These are phyloP conservation scores for Lachancea kluyveri DNA, from an alignment of 805 yeast genomes.

Conservation along the genomic window DNA sequence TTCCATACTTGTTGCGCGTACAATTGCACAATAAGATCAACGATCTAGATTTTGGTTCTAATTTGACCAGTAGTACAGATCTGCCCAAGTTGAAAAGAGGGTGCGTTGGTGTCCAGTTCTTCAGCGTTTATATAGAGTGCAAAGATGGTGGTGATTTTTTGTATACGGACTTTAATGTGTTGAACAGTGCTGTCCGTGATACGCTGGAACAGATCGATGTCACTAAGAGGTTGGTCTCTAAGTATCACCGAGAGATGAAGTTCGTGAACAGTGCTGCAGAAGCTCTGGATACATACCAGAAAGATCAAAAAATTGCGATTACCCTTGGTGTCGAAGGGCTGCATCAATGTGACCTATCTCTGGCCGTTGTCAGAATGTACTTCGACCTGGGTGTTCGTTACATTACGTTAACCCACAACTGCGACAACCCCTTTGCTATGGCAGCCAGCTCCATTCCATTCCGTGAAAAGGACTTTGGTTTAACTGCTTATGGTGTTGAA, in stretches of 20 bases:
- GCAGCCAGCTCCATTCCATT: conserved; percentile 44
- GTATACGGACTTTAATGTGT: conserved; percentile 40
- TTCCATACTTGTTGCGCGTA: conserved; percentile 43
- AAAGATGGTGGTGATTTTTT: conserved; percentile 33
- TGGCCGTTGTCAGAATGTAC: conserved; percentile 44
- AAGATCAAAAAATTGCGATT: conserved; percentile 35
- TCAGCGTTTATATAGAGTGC: conserved; percentile 44
- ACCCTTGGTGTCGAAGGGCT: conserved; percentile 50
- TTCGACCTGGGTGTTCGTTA: conserved; percentile 47
- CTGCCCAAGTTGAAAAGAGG: conserved; percentile 38
- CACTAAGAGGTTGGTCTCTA: conserved; percentile 37
- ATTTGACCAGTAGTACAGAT: conserved; percentile 41
- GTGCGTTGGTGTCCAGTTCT: conserved; percentile 44
- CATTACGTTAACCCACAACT: conserved; percentile 48
- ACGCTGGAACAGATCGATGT: conserved; percentile 51
- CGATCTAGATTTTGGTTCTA: conserved; percentile 36
- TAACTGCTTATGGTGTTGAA: conserved; percentile 36
- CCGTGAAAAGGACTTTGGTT: conserved; percentile 40
- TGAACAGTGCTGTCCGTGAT: conserved; percentile 42
- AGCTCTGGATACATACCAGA: conserved; percentile 33
- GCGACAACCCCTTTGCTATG: conserved; percentile 53
- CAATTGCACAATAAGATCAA: conserved; percentile 32
- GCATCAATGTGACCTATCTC: conserved; percentile 45
- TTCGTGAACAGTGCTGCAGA: conserved; percentile 38
- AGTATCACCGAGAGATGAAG: conserved; percentile 34